A percentile compares a stretch with the other conserved stretches of the same genome.
These are phyloP conservation scores for Talaromyces sp. DNA, from an alignment of 2,329 filamentous ascomycete species.

Conservation along the genomic window DNA sequence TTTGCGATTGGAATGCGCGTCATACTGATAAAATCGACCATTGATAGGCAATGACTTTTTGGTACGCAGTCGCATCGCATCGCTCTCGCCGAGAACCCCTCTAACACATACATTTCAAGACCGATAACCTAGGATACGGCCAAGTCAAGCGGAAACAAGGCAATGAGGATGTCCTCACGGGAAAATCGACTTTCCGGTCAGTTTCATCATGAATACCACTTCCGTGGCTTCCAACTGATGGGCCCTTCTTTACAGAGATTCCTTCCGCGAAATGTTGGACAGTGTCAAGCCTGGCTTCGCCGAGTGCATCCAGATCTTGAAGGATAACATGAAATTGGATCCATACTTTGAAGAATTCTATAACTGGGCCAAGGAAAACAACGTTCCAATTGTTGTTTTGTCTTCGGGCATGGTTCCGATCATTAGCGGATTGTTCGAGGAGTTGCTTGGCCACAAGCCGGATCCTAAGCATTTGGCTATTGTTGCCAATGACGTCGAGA, in stretches of 20 bases:
- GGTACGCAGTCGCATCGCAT: conserved; percentile 36
- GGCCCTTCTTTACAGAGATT: conserved; percentile 52
- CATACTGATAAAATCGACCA: not conserved
- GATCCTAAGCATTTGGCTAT: conserved; percentile 70
- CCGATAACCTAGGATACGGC: conserved; percentile 88
- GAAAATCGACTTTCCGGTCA: conserved; percentile 67
- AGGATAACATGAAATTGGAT: conserved; percentile 82
- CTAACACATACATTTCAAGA: conserved; percentile 61
- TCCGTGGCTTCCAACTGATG: not conserved
- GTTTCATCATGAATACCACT: conserved; percentile 1
- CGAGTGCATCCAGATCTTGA: conserved; percentile 74
- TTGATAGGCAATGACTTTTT: conserved; percentile 61
- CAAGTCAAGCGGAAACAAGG: conserved; percentile 64
- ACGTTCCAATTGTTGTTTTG: conserved; percentile 87
- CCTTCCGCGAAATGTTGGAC: conserved; percentile 89
- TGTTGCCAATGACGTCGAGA: conserved; percentile 77
- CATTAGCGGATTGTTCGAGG: conserved; percentile 76
- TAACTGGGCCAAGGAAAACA: conserved; percentile 73
- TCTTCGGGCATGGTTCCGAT: conserved; percentile 91
- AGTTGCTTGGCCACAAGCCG: conserved; percentile 74
- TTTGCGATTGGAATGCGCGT: not conserved
- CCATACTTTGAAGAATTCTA: conserved; percentile 86
- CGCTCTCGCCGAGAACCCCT: not conserved
- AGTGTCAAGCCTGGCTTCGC: conserved; percentile 76
- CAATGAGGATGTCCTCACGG: conserved; percentile 73